phyloP scores from a whole-genome alignment of 768 basidiomycete species.

The Mycena floridula region DNA sequence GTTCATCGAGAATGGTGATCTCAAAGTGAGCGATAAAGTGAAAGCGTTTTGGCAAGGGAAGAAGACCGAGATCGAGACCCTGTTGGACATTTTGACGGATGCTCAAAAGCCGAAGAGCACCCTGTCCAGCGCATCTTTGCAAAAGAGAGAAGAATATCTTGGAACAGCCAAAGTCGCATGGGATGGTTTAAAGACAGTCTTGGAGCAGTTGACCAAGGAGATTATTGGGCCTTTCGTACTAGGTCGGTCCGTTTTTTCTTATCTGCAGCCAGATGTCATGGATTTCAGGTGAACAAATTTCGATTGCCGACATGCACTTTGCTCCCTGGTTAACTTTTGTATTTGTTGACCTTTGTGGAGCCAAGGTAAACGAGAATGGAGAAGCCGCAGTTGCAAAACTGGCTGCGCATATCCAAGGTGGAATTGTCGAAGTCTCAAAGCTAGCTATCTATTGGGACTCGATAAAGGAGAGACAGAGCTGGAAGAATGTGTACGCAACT shows the following conservation, averaged over 20 bases:
- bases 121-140: constrained; percentile 32
- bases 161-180: constrained; percentile 43
- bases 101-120: constrained; percentile 33
- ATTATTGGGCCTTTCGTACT: constrained; percentile 59
- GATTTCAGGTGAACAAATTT: constrained; percentile 72
- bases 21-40: constrained; percentile 57
- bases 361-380: constrained; percentile 42
- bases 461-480: constrained; percentile 59
- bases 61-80: constrained; percentile 33
- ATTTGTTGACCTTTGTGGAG: constrained; percentile 53
- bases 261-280: background rate
- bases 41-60: constrained; percentile 57
- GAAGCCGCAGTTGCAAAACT: constrained; percentile 42
- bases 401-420: constrained; percentile 44
- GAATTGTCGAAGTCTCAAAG: constrained; percentile 32
- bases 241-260: constrained; percentile 49
- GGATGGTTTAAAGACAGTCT: constrained; percentile 42
- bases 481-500: constrained; percentile 56
- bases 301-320: constrained; percentile 76
- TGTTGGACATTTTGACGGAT: constrained; percentile 40
- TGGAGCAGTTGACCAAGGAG: constrained; percentile 46
- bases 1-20: constrained; percentile 48
- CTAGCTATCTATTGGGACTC: constrained; percentile 70
- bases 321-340: constrained; percentile 69
- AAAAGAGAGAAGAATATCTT: constrained; percentile 44